Evolutionary conservation across 345 rosid genomes (phyloP), one percentile per base, ranked within the genome.

Genomic region (Viola odorata): DNA sequence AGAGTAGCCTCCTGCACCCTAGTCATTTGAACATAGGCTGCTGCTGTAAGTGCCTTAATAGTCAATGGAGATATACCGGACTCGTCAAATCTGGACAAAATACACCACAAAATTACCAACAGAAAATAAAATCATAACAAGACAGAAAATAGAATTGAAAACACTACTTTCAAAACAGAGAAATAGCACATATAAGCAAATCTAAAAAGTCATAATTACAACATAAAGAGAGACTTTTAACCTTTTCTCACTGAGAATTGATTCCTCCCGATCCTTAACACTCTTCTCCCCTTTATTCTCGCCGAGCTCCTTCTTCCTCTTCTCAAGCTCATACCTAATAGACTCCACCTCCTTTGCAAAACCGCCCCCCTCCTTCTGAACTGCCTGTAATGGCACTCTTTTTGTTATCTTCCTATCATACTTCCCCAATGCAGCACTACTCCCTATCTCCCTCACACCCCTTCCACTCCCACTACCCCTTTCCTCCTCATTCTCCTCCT

Each of bases 11-110:
- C 91, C 73, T 91, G 97, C 57, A 91, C 95, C 75, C 77, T 75
- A 50, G 99, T 94, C 96, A 88, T 91, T 63, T 76, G 89, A 69
- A 82, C 62, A 80, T 83, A 85, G 44, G 96, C 95, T 76, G 99
- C 84, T 3, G 69, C 82, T 5, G 88, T 67, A 66, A 95, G 91
- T 9, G 96, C 87, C 72, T 81, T 88, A 12, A 86, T 68, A 12
- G 94, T 91, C 80, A 78, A 73, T n/a, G 95, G 86, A 64, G 99
- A 90, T 71, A 91, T 61, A 49, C 79, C 77, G 61, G 84, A 85
- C 66, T 94, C 95, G 64, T 88, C 91, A 72, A 90, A 90, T 61
- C 99, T 88, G 80, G 45, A 75, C 61, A 64, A 55, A 64, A 57
- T 4, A 8, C 36, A 64, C n/a, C 50, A 60, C 11, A 58, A 53